These are phyloP conservation scores for Exsudoporus frostii DNA, from an alignment of 768 basidiomycete species.

Conservation along the genomic window DNA sequence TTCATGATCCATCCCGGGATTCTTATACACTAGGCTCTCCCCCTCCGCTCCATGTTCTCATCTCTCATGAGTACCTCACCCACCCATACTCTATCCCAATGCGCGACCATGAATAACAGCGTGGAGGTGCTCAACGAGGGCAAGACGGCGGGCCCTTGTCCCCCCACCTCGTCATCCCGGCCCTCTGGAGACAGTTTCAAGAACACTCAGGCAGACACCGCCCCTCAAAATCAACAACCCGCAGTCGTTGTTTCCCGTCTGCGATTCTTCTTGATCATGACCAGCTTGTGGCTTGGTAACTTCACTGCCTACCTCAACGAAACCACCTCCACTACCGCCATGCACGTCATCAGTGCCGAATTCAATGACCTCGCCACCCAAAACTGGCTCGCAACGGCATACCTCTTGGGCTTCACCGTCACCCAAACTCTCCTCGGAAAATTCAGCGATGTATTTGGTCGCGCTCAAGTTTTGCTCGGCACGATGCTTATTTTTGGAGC, in stretches of 20 bases:
- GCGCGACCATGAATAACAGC: constrained; percentile 30
- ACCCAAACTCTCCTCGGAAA: constrained; percentile 34
- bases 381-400: constrained; percentile 35
- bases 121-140: constrained; percentile 24
- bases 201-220: not conserved
- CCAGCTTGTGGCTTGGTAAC: constrained; percentile 34
- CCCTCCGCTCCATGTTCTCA: constrained; percentile 1
- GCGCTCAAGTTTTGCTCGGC: constrained; percentile 32
- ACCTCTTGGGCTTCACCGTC: constrained; percentile 36
- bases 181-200: constrained; percentile 2
- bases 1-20: constrained; percentile 12
- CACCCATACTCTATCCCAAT: constrained; percentile 30
- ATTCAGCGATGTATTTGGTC: constrained; percentile 36
- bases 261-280: constrained; percentile 35
- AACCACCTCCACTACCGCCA: constrained; percentile 34
- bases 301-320: constrained; percentile 37
- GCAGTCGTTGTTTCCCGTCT: constrained; percentile 27
- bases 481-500: constrained; percentile 35
- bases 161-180: not conserved
- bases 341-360: constrained; percentile 34
- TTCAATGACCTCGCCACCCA: constrained; percentile 31
- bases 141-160: constrained; percentile 15
- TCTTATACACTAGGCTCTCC: constrained; percentile 17
- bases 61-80: constrained; percentile 28
- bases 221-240: constrained; percentile 17